phyloP scores from a whole-genome alignment of 768 basidiomycete genomes.

The Crepidotus variabilis region DNA sequence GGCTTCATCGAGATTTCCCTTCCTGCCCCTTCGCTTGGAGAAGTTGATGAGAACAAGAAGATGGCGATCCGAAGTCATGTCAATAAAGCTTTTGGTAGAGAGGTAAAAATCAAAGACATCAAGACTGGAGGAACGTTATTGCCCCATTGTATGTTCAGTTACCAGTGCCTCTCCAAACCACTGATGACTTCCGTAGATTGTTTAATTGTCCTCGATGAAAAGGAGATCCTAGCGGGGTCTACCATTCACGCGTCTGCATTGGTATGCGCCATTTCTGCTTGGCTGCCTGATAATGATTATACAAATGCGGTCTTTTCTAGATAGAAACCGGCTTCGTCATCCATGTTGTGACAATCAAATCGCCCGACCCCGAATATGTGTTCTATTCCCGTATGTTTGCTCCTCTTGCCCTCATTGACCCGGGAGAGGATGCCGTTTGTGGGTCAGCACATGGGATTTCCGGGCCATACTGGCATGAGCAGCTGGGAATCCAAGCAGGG shows the following conservation, averaged over 20 bases:
- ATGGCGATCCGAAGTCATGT: constrained; percentile 25
- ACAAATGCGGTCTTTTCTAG: constrained; percentile 16
- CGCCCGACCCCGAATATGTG: constrained; percentile 24
- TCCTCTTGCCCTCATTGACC: constrained; percentile 25
- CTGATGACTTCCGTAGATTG: constrained; percentile 21
- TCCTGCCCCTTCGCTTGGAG: constrained; percentile 21
- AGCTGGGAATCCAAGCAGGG: constrained; percentile 26
- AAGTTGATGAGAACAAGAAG: constrained; percentile 26
- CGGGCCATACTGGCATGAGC: constrained; percentile 45
- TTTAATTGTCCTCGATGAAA: constrained; percentile 38
- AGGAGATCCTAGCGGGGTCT: constrained; percentile 30
- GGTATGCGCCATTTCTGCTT: constrained; percentile 21
- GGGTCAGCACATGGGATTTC: constrained; percentile 50
- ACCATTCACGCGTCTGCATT: constrained; percentile 27
- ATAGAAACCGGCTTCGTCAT: constrained; percentile 28
- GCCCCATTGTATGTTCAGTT: constrained; percentile 23
- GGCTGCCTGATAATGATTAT: not conserved
- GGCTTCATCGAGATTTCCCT: constrained; percentile 36
- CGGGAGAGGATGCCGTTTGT: constrained; percentile 52
- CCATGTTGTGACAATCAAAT: constrained; percentile 36
- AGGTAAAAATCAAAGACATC: constrained; percentile 32
- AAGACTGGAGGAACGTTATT: constrained; percentile 30
- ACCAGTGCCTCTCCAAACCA: not conserved
- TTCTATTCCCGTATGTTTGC: constrained; percentile 54
- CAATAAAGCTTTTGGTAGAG: constrained; percentile 33